Evolutionary conservation across 2,329 filamentous ascomycete species (phyloP).

Genomic region (Cladosporium cucumerinum): DNA sequence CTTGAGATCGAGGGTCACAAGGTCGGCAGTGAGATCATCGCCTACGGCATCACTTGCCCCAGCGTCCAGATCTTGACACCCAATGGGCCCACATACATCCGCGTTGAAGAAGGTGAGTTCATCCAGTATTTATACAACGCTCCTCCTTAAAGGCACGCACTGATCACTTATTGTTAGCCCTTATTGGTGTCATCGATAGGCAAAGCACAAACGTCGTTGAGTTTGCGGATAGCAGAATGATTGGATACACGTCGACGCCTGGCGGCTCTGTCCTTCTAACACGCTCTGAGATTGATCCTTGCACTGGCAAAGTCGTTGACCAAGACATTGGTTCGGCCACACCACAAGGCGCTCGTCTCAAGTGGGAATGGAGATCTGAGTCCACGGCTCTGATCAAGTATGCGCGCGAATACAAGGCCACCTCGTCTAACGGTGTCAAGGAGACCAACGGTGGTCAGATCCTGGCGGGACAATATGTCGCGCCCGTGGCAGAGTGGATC

Average conservation of each 20-base stretch:
- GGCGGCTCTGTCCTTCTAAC: conserved; percentile 36
- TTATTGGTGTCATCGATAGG: conserved; percentile 40
- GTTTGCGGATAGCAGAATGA: conserved; percentile 34
- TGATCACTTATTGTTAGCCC: conserved; percentile 20
- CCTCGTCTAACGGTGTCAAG: conserved; percentile 34
- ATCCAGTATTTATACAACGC: not conserved
- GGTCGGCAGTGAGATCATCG: conserved; percentile 35
- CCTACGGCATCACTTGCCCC: conserved; percentile 37
- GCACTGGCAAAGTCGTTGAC: conserved; percentile 40
- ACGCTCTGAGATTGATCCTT: conserved; percentile 44
- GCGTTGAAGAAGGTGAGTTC: conserved; percentile 37
- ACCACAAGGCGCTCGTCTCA: conserved; percentile 23
- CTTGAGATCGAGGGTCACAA: conserved; percentile 41
- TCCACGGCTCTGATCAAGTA: conserved; percentile 32
- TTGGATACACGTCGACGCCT: conserved; percentile 40
- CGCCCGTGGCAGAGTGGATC: conserved; percentile 44
- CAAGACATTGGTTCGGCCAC: conserved; percentile 37
- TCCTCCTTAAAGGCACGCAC: not conserved
- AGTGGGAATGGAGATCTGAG: conserved; percentile 37
- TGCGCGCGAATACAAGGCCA: conserved; percentile 43
- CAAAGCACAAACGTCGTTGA: conserved; percentile 34
- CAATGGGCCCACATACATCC: conserved; percentile 37
- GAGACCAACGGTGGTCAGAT: conserved; percentile 36
- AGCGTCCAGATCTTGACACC: conserved; percentile 40
- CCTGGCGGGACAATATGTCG: conserved; percentile 41